Base-by-base conservation (phyloP, 768 basidiomycete species). In the Pleurotus cornucopiae region DNA sequence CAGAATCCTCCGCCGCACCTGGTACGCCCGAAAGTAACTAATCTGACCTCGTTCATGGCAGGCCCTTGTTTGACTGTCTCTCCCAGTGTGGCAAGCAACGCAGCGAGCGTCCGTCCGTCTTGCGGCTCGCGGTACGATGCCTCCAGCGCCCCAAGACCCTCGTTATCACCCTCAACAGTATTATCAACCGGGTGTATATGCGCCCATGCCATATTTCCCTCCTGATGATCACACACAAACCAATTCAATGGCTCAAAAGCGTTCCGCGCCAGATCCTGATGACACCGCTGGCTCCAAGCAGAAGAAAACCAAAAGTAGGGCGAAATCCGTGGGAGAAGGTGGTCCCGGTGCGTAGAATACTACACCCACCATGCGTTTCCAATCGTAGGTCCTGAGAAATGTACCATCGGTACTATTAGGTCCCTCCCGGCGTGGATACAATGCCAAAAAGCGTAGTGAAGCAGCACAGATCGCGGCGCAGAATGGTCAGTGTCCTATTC, bases 401-500 rank as follows among this genome's bases (percentile, higher is more conserved):
- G 13, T 11, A 41, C 40, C 16, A 6, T 44, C 61, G 20, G 44
- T 43, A n/a, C 46, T 47, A 23, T 46, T 63, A 75, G 74, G 66
- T 53, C 57, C 80, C 45, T 81, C 84, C 39, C 84, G 83, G 70
- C 83, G 86, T 61, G 87, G 85, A 43, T 85, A 84, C 62, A 86
- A 78, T 59, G 73, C 83, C 52, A 88, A 85, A 74, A 89, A 88
- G 69, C 85, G 88, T 57, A 84, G 70, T 59, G 88, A 89, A 56
- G 83, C 84, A 21, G 85, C 83, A 1, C 80, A 83, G 62, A 81
- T 82, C 63, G 78, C 80, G 26, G 82, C 82, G 43, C 60, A 61
- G 53, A 61, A 56, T 54, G 60, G 60, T 61, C 46, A 46, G 25
- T 44, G 51, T 11, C 39, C 20, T 46, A 30, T 43, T 30, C 30